A percentile compares a stretch with the other conserved stretches of the same genome.
Conservation (phyloP, 2,329 filamentous ascomycete species). For the Conoideocrella luteorostrata region DNA sequence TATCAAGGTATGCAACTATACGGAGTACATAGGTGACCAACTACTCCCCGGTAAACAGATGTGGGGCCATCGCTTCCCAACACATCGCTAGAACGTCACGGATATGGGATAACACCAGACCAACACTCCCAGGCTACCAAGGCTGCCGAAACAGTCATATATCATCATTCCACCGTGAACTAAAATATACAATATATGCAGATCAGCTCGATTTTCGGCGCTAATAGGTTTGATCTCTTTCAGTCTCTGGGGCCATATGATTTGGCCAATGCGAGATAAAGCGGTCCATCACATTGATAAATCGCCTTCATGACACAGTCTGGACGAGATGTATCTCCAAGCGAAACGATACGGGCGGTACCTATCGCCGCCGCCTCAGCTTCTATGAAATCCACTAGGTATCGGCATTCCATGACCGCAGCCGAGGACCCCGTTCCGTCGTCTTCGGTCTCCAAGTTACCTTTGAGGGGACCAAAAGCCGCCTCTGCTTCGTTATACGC, state of each 20-base stretch:
- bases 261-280: constrained; percentile 3
- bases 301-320: constrained; percentile 60
- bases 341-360: constrained; percentile 63
- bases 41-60: constrained; percentile 11
- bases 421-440: constrained; percentile 39
- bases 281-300: constrained; percentile 10
- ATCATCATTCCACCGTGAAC: no score
- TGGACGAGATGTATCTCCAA: constrained; percentile 55
- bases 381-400: constrained; percentile 48
- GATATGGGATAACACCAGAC: no score
- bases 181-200: constrained; percentile 1
- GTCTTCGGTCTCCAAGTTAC: constrained; percentile 47
- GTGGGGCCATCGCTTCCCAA: no score
- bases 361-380: constrained; percentile 57
- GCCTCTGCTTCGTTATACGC: constrained; percentile 57
- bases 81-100: no score
- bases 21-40: no score
- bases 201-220: no score
- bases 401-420: constrained; percentile 50
- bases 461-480: constrained; percentile 48
- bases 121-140: no score
- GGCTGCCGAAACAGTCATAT: no score
- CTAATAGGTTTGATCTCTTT: no score
- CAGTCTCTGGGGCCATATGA: constrained; percentile 12
- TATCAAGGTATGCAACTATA: neutral